Conservation (phyloP, 2,329 filamentous ascomycete species). For the Fusarium poae region DNA sequence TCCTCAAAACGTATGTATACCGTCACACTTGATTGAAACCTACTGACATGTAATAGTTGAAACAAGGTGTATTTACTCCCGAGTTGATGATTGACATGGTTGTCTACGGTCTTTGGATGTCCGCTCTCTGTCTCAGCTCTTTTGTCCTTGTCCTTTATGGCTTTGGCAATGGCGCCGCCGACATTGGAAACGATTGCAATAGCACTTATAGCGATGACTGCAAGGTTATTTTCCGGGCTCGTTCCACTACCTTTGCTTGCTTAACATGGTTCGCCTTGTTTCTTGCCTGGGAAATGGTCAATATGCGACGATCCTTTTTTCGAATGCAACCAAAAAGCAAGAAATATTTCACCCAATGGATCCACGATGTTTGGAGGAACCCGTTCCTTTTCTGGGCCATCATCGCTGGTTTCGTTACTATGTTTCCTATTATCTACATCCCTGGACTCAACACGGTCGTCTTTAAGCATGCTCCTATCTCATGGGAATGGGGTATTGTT, state of each 20-base stretch:
- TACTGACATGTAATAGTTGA: constrained; percentile 46
- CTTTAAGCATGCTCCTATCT: constrained; percentile 69
- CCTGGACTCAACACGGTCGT: constrained; percentile 68
- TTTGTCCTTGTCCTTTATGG: constrained; percentile 67
- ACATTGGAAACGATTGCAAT: constrained; percentile 72
- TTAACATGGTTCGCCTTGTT: constrained; percentile 81
- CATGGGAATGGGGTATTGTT: constrained; percentile 72
- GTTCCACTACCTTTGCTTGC: constrained; percentile 78
- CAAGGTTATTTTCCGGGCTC: constrained; percentile 74
- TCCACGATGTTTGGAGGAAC: constrained; percentile 76
- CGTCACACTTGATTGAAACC: too few species aligned
- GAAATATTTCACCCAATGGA: constrained; percentile 74
- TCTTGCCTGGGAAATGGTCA: constrained; percentile 81
- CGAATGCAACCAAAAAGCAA: constrained; percentile 75
- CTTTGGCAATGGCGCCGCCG: constrained; percentile 60
- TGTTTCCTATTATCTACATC: constrained; percentile 68
- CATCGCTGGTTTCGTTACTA: constrained; percentile 59
- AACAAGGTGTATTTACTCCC: constrained; percentile 71
- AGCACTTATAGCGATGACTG: constrained; percentile 65
- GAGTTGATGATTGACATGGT: constrained; percentile 76
- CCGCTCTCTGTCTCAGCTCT: constrained; percentile 66
- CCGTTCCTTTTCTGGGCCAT: constrained; percentile 76
- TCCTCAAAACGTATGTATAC: constrained; percentile 68
- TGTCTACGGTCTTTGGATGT: constrained; percentile 76
- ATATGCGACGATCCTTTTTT: constrained; percentile 79